Conservation (phyloP, 2,329 filamentous ascomycete genomes). For the Aspergillus sp. region DNA sequence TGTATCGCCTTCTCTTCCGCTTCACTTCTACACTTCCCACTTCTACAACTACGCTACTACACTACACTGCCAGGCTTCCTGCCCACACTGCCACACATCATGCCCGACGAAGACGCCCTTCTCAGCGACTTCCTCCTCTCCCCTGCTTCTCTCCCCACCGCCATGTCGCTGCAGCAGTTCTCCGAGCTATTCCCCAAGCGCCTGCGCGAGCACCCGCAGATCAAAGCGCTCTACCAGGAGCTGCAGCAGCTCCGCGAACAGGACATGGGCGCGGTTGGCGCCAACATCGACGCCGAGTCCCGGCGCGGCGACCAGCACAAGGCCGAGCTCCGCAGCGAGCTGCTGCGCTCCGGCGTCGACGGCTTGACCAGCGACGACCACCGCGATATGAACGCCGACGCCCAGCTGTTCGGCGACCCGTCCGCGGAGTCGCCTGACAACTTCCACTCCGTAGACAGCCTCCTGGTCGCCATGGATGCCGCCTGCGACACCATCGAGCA, state of each 20-base stretch:
- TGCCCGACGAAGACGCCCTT: slow-evolving; percentile 68
- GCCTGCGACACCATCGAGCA: slow-evolving; percentile 57
- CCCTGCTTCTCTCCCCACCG: slow-evolving; percentile 62
- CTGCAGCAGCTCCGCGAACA: slow-evolving; percentile 64
- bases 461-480: slow-evolving; percentile 60
- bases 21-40: too few species aligned
- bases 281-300: slow-evolving; percentile 37
- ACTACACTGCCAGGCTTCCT: too few species aligned
- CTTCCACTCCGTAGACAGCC: slow-evolving; percentile 52
- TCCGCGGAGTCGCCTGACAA: slow-evolving; percentile 30
- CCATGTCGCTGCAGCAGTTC: slow-evolving; percentile 67
- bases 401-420: slow-evolving; percentile 51
- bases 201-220: slow-evolving; percentile 55
- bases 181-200: slow-evolving; percentile 63
- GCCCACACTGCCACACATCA: too few species aligned
- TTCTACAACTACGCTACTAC: too few species aligned
- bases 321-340: slow-evolving; percentile 27
- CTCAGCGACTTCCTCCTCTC: slow-evolving; percentile 69
- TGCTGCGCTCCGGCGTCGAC: slow-evolving; percentile 23
- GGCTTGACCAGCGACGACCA: slow-evolving; percentile 24
- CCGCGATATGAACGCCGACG: slow-evolving; percentile 37
- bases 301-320: slow-evolving; percentile 28
- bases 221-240: slow-evolving; percentile 66
- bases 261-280: slow-evolving; percentile 57
- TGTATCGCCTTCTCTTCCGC: too few species aligned